Base-by-base conservation (phyloP, 768 basidiomycete genomes). In the Russula ochroleuca region DNA sequence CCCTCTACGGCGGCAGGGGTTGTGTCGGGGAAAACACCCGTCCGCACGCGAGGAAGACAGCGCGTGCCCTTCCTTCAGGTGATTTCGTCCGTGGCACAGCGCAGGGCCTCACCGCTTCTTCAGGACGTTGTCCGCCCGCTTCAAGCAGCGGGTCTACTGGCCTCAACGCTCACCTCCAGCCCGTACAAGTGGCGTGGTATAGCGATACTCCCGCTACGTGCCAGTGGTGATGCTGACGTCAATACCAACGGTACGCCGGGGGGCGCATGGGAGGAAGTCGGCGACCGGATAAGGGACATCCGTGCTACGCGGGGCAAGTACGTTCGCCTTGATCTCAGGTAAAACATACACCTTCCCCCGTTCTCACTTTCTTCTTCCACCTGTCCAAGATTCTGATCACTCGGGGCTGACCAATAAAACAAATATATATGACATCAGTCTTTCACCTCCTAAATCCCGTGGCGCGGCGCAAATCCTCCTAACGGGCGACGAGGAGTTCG, bases 401-500 rank as follows among this genome's bases (percentile, higher is more conserved):
- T 28, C 35, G 23, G 11, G 35, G 14, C 17, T 33, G 52, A 54
- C 14, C 21, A 13, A 15, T 25, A 49, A 4, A 13, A 54, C 14
- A 13, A 13, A 15, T 25, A 49, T 11, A 13, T 53, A 53, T 23
- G n/a, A n/a, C 11, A 48, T 37, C 35, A 75, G 84, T 61, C 59
- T 83, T 33, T 75, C 79, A 15, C 80, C 85, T 2, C 68, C 77
- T 56, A 79, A 80, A 59, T 81, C 80, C 1, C 75, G 75, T 8
- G 83, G 83, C 19, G 79, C 85, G 0, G 82, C 83, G 0, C 72
- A 82, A 31, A 73, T 89, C 38, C 67, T 76, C 14, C 68, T 82
- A 23, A 89, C 87, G 2, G 87, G 87, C 10, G 85, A 87, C 69
- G 47, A 53, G 0, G 76, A 77, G 28, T 85, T 86, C 69, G 72